Percentiles rank a stretch among this genome's conserved stretches.
phyloP scores from a whole-genome alignment of 2,329 filamentous ascomycete species.

The Ophiognomonia clavigignenti-juglandacearum region DNA sequence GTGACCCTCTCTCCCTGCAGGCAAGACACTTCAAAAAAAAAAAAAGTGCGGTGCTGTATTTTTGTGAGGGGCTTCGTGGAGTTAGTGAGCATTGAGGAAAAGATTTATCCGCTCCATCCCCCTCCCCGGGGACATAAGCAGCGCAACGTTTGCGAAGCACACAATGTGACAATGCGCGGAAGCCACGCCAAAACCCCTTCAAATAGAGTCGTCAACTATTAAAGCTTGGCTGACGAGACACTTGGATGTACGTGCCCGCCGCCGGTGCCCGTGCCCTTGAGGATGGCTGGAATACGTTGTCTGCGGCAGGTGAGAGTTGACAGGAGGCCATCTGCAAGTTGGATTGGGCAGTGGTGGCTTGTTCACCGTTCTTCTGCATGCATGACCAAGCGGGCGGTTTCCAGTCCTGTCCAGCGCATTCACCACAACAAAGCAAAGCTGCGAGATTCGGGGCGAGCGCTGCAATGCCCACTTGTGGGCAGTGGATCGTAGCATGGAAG shows the following conservation, averaged over 20 bases:
- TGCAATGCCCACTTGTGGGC: too few relatives aligned
- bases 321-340: slow-evolving; percentile 1
- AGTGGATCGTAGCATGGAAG: neutral
- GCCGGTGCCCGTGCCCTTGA: neutral
- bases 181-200: slow-evolving; percentile 4
- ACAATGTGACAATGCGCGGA: slow-evolving; percentile 4
- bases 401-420: too few relatives aligned
- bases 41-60: too few relatives aligned
- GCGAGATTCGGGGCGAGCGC: slow-evolving; percentile 8
- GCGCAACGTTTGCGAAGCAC: slow-evolving; percentile 4
- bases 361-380: slow-evolving; percentile 17
- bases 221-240: slow-evolving; percentile 1
- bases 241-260: slow-evolving; percentile 1
- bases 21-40: too few relatives aligned
- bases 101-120: neutral
- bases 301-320: neutral
- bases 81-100: neutral
- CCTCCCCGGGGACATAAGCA: neutral
- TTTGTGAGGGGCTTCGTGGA: too few relatives aligned
- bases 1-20: slow-evolving; percentile 6
- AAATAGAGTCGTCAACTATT: too few relatives aligned
- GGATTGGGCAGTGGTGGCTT: neutral
- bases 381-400: slow-evolving; percentile 4
- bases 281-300: neutral
- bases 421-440: too few relatives aligned